Evolutionary conservation across 2,329 filamentous ascomycete species (phyloP).

Genomic region (Leptographium galeiforme): DNA sequence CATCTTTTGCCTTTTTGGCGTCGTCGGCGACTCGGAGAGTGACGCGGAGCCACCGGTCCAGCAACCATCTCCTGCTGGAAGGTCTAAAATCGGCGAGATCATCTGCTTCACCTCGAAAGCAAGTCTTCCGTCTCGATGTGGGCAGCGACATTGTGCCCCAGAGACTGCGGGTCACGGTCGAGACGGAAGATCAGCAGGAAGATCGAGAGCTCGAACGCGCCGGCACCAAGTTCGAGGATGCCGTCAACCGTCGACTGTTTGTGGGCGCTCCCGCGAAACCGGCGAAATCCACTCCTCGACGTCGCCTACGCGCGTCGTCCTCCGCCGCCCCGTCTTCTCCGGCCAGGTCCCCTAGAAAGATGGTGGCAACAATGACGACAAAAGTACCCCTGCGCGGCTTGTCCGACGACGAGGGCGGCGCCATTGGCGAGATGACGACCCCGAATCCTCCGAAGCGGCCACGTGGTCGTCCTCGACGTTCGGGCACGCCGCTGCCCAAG

Average conservation of each 20-base stretch:
- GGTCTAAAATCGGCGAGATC: conserved; percentile 11
- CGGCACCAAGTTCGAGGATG: conserved; percentile 7
- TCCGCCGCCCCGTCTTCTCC: not conserved
- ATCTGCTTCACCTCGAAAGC: conserved; percentile 35
- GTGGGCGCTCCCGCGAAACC: conserved; percentile 15
- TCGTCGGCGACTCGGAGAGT: conserved; percentile 23
- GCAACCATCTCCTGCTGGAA: conserved; percentile 22
- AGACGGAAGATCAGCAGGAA: conserved; percentile 25
- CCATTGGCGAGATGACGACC: conserved; percentile 29
- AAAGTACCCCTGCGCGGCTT: conserved; percentile 31
- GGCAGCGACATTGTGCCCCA: conserved; percentile 36
- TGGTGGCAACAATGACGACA: conserved; percentile 27
- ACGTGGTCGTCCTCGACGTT: conserved; percentile 26
- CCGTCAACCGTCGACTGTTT: conserved; percentile 21
- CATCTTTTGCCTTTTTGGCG: not conserved
- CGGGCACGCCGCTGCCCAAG: conserved; percentile 35
- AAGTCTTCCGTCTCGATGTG: conserved; percentile 43
- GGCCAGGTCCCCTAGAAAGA: conserved; percentile 16
- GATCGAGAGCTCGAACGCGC: conserved; percentile 4
- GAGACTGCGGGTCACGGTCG: conserved; percentile 40
- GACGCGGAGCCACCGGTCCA: conserved; percentile 29
- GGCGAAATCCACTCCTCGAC: conserved; percentile 22
- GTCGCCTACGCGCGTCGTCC: conserved; percentile 10
- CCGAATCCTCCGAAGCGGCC: conserved; percentile 18
- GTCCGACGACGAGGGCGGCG: conserved; percentile 27